These are phyloP conservation scores for Solanum hybrid DNA, from an alignment of 305 asterid genomes.

Conservation along the genomic window DNA sequence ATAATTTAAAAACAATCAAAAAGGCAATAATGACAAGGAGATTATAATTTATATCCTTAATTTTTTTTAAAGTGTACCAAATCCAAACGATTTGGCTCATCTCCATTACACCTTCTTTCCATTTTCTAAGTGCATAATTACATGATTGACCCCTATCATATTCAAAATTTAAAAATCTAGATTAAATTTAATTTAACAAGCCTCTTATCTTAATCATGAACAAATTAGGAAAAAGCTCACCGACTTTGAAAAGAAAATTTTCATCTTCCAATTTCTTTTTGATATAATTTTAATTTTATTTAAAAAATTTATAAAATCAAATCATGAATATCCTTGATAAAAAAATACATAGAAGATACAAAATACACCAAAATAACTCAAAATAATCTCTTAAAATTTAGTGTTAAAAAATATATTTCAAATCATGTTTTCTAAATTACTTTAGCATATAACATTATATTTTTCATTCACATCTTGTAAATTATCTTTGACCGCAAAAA, in stretches of 20 bases:
- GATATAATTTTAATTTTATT: background rate
- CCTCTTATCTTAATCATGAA: background rate
- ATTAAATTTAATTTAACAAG: background rate
- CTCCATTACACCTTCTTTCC: background rate
- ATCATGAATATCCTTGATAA: background rate
- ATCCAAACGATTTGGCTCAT: background rate
- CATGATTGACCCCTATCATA: background rate
- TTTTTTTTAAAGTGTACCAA: background rate
- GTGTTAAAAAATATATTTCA: background rate
- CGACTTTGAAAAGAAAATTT: background rate
- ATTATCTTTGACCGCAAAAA: background rate
- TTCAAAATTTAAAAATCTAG: background rate
- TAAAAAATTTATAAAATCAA: background rate
- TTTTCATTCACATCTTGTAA: background rate
- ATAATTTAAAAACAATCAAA: too few species aligned
- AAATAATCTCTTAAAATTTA: background rate
- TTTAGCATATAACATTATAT: background rate
- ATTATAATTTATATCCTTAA: background rate
- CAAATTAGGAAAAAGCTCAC: background rate
- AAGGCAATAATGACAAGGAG: background rate
- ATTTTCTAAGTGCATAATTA: background rate
- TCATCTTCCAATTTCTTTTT: background rate
- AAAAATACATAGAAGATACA: background rate
- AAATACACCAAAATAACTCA: background rate
- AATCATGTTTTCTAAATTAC: background rate